Base-by-base conservation (phyloP, 495 filamentous ascomycete genomes). In the Staphylotrichum tortipilum region DNA sequence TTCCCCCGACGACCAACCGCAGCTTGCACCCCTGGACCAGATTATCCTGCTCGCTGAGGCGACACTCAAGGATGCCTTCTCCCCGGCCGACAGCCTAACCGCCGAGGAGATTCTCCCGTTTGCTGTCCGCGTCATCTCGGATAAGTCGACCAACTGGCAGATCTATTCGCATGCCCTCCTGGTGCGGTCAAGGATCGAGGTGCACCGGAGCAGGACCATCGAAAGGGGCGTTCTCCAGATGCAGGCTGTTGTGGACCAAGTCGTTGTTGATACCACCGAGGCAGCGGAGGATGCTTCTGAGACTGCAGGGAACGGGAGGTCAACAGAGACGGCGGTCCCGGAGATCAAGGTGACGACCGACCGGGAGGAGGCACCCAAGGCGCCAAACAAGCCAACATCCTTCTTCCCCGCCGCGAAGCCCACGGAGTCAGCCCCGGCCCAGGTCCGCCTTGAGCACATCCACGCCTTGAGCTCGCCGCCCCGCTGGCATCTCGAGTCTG, bases 71-170 rank as follows among this genome's bases (percentile, higher is more conserved):
- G 95, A 96, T 58, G 88, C 84, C 0, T 77, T 80, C 42, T 81
- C 83, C 0, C 91, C 92, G 0, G 73, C 81, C 5, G 82, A 96
- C 62, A 85, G 85, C 1, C 73, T 97, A 23, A 97, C 89, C 0
- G 77, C 89, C 18, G 94, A 99, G 62, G 88, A 95, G 65, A 90
- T 95, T 30, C 67, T 89, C 14, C 92, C 92, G 0, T 97, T 89
- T 63, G 94, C 90, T 5, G 83, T 82, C 18, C 80, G 92, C 15
- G 94, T 97, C 1, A 76, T 99, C 17, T 76, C 85, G 14, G 89
- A 92, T 46, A 88, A 89, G 40, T 85, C 85, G 54, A 89, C 88
- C 3, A 97, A 97, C 65, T 99, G 92, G 92, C 94, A 97, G 65
- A 83, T 95, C 18, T 97, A 99, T 62, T 96, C 92, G 0, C 88